These are phyloP conservation scores for Lineolata rhizophorae DNA, from an alignment of 495 filamentous ascomycete species.

Conservation along the genomic window DNA sequence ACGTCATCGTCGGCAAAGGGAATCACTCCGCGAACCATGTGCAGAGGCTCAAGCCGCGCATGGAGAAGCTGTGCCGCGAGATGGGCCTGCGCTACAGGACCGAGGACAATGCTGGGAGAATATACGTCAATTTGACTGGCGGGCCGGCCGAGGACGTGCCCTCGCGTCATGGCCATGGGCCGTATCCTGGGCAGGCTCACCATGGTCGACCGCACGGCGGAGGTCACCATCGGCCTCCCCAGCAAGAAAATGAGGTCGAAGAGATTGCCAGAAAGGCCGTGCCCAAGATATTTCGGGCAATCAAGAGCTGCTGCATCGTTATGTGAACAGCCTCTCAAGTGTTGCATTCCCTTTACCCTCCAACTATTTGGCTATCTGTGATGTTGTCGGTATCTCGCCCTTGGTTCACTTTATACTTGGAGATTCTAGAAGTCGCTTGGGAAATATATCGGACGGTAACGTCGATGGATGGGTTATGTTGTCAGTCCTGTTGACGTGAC, in stretches of 20 bases:
- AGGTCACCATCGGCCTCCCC: constrained; percentile 6
- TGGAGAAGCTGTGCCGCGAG: constrained; percentile 66
- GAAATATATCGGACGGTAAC: too few relatives aligned
- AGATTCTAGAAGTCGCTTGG: too few relatives aligned
- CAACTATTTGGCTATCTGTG: too few relatives aligned
- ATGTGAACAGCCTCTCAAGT: too few relatives aligned
- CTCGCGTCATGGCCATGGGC: constrained; percentile 19
- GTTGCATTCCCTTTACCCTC: too few relatives aligned
- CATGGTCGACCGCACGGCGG: constrained; percentile 17
- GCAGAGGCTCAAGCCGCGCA: constrained; percentile 77
- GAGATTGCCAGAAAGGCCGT: constrained; percentile 38
- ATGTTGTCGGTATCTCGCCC: too few relatives aligned
- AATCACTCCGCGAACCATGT: constrained; percentile 63
- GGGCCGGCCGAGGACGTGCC: constrained; percentile 33
- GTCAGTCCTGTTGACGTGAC: too few relatives aligned
- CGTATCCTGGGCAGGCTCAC: constrained; percentile 16
- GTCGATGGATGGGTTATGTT: too few relatives aligned
- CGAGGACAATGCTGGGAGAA: constrained; percentile 70
- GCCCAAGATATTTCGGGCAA: constrained; percentile 34
- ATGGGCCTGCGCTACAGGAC: constrained; percentile 60
- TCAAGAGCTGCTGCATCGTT: constrained; percentile 53
- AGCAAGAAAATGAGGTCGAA: constrained; percentile 34
- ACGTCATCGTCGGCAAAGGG: constrained; percentile 86
- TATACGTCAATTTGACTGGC: constrained; percentile 49
- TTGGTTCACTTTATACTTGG: too few relatives aligned